Conservation (phyloP, 1,139 yeast species). For the Hemisphaericaspora xylofermentans region DNA sequence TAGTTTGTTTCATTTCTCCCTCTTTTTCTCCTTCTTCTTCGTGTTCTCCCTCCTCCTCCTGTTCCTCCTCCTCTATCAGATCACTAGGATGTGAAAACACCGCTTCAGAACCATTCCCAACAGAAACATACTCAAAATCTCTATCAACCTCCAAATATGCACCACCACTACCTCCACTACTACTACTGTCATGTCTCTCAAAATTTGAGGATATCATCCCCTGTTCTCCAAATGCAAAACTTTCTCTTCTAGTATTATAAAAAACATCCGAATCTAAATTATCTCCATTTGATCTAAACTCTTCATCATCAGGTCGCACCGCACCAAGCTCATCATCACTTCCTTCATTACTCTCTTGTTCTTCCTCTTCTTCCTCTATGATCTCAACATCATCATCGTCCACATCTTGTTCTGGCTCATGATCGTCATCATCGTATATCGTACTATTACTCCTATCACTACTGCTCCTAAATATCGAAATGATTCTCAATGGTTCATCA, state of each 20-base stretch:
- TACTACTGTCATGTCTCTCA: slow-evolving; percentile 3
- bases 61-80: slow-evolving; percentile 2
- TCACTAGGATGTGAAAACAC: not conserved
- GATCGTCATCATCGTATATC: not conserved
- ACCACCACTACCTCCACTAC: too few species aligned
- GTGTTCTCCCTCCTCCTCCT: not conserved
- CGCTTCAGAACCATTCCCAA: slow-evolving; percentile 5
- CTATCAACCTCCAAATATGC: slow-evolving; percentile 6
- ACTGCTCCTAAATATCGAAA: slow-evolving; percentile 1
- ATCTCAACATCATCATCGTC: slow-evolving; percentile 4
- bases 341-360: slow-evolving; percentile 6
- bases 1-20: not conserved
- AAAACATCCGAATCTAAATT: slow-evolving; percentile 27
- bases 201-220: slow-evolving; percentile 6
- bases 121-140: slow-evolving; percentile 7
- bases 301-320: not conserved
- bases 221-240: slow-evolving; percentile 16
- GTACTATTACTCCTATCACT: not conserved
- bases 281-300: slow-evolving; percentile 11
- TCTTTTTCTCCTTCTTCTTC: not conserved
- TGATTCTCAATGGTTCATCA: slow-evolving; percentile 3
- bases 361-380: slow-evolving; percentile 4
- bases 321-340: slow-evolving; percentile 6
- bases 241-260: slow-evolving; percentile 25
- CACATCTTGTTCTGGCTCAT: not conserved